These are phyloP conservation scores for Intubia oerlemansii DNA, from an alignment of 2,329 filamentous ascomycete species.

Conservation along the genomic window DNA sequence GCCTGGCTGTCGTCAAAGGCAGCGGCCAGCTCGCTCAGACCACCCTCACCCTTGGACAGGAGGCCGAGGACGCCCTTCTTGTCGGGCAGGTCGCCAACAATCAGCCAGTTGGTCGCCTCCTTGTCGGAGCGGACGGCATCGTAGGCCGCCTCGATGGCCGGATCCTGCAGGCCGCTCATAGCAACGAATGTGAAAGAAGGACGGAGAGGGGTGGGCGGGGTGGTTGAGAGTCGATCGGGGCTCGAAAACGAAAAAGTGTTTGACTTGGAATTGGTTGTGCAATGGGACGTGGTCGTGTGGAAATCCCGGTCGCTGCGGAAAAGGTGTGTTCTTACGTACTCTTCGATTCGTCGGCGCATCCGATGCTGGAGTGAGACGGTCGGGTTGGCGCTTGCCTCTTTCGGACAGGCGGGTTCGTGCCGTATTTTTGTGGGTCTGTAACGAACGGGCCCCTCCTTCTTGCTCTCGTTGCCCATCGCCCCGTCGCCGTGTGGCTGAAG, in stretches of 20 bases:
- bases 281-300: too few relatives aligned
- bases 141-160: slow-evolving; percentile 42
- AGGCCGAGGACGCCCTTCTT: slow-evolving; percentile 32
- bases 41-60: slow-evolving; percentile 35
- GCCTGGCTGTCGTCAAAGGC: slow-evolving; percentile 36
- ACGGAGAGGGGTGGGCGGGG: neutral
- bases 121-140: slow-evolving; percentile 47
- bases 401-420: too few relatives aligned
- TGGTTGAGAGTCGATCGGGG: neutral
- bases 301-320: too few relatives aligned
- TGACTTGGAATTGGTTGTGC: too few relatives aligned
- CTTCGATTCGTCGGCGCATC: too few relatives aligned
- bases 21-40: slow-evolving; percentile 33
- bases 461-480: too few relatives aligned
- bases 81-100: slow-evolving; percentile 36
- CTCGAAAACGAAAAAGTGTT: neutral
- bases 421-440: too few relatives aligned
- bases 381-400: too few relatives aligned
- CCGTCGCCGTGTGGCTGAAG: too few relatives aligned
- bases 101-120: slow-evolving; percentile 42
- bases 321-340: too few relatives aligned
- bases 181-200: neutral
- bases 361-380: too few relatives aligned
- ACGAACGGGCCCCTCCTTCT: too few relatives aligned
- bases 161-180: slow-evolving; percentile 34